A percentile compares a stretch with the other conserved stretches of the same genome.
Evolutionary conservation across 768 basidiomycete genomes (phyloP).

Genomic region (Lactifluus volemus): DNA sequence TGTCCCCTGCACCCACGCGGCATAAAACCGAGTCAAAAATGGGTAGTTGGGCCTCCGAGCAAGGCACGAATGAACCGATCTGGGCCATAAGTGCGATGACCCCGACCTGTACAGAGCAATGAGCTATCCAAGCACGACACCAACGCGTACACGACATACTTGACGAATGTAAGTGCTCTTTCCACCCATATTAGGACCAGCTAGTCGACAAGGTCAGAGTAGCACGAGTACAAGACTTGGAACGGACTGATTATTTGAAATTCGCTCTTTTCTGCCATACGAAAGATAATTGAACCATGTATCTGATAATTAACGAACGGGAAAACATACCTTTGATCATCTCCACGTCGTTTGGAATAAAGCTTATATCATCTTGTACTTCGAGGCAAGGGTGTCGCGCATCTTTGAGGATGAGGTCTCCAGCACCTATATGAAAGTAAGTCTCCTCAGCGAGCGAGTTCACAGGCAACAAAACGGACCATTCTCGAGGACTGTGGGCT

Average conservation of each 20-base stretch:
- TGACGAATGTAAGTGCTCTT: conserved; percentile 97
- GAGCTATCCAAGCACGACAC: background rate
- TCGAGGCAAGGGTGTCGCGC: conserved; percentile 96
- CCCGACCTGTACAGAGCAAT: conserved; percentile 50
- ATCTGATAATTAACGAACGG: background rate
- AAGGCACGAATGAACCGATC: conserved; percentile 92
- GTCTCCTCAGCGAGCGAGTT: background rate
- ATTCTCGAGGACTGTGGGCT: conserved; percentile 70
- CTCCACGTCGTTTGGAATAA: conserved; percentile 93
- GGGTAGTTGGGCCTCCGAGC: conserved; percentile 74
- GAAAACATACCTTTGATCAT: conserved; percentile 68
- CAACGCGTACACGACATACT: conserved; percentile 29
- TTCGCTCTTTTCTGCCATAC: conserved; percentile 60
- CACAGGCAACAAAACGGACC: conserved; percentile 36
- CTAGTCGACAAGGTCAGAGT: conserved; percentile 28
- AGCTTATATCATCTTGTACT: conserved; percentile 89
- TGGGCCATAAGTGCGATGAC: conserved; percentile 98
- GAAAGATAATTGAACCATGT: background rate
- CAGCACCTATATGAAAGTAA: conserved; percentile 44
- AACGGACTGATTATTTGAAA: conserved; percentile 87
- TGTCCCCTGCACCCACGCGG: conserved; percentile 95
- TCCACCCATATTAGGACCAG: conserved; percentile 98
- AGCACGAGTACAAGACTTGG: background rate
- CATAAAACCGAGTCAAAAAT: conserved; percentile 95
- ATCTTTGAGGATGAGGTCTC: conserved; percentile 71